phyloP scores from a whole-genome alignment of 495 filamentous ascomycete species.

The Penicillium pulvis region DNA sequence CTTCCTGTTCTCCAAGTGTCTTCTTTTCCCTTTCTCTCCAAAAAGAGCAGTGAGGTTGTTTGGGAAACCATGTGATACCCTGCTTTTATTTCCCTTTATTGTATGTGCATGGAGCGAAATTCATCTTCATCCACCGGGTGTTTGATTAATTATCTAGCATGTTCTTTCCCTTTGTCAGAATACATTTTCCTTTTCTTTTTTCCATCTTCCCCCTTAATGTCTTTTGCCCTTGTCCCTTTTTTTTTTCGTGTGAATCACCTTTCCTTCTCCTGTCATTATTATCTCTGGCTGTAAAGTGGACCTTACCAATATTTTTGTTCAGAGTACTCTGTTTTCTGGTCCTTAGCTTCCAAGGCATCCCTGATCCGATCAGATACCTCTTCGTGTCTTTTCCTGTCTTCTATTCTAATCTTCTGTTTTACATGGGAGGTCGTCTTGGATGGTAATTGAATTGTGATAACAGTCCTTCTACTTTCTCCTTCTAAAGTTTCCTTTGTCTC shows the following conservation, averaged over 20 bases:
- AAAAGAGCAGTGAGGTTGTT: slow-evolving; percentile 45
- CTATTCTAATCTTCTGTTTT: slow-evolving; percentile 23
- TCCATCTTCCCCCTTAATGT: slow-evolving; percentile 24
- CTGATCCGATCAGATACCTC: slow-evolving; percentile 1
- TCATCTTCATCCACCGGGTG: slow-evolving; percentile 30
- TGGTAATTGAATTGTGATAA: slow-evolving; percentile 30
- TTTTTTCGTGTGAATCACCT: slow-evolving; percentile 26
- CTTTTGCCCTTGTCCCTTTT: slow-evolving; percentile 19
- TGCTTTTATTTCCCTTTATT: slow-evolving; percentile 36
- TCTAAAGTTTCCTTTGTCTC: not conserved
- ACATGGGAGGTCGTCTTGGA: slow-evolving; percentile 25
- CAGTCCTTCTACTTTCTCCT: not conserved
- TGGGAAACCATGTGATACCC: slow-evolving; percentile 52
- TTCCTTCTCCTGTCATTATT: slow-evolving; percentile 43
- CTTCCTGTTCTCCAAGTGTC: slow-evolving; percentile 4
- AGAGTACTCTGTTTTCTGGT: slow-evolving; percentile 18
- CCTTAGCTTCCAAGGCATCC: slow-evolving; percentile 5
- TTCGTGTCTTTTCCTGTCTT: slow-evolving; percentile 1
- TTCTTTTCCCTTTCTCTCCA: slow-evolving; percentile 13
- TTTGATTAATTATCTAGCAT: slow-evolving; percentile 42
- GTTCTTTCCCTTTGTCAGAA: slow-evolving; percentile 37
- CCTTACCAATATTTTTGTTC: slow-evolving; percentile 20
- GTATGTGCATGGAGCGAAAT: slow-evolving; percentile 44
- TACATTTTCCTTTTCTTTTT: slow-evolving; percentile 33
- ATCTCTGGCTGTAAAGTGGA: slow-evolving; percentile 48